Evolutionary conservation across 2,329 filamentous ascomycete genomes (phyloP), one percentile per base, ranked within the genome.

Genomic region (Nigrograna mackinnonii): DNA sequence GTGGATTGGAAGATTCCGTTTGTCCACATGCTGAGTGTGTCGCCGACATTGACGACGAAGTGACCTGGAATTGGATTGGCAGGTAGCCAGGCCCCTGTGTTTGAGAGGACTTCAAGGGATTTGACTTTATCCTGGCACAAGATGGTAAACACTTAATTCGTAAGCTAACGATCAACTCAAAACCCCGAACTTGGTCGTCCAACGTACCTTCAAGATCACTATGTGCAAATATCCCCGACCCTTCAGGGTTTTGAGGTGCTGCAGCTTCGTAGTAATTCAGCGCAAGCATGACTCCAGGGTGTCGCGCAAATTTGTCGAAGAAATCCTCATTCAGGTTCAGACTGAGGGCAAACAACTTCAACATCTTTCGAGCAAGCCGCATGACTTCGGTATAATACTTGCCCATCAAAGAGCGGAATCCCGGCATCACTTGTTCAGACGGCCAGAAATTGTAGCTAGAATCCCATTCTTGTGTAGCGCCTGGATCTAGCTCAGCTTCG

Each of bases 181-280:
- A n/a, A n/a, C n/a, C n/a, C n/a, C n/a, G n/a, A n/a, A n/a, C n/a
- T 20, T 67, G 63, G 37, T 52, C 58, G 1, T 73, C 69, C 9
- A 74, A 59, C 0, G 71, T 73, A 66, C 63, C 69, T 72, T 43
- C 64, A 69, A 72, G 72, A 41, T 73, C 70, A 2, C 69, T 64
- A 41, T 74, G 71, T 0, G 70, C 70, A 7, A 70, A 69, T 12
- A 73, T 63, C 2, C 70, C 69, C 4, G 69, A 66, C 35, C 68
- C 56, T 20, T 64, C 57, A 4, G 48, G 56, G 7, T 46, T 30
- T 40, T 67, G 64, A 0, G 68, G 67, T 5, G 72, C n/a, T n/a
- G n/a, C n/a, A n/a, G n/a, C n/a, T n/a, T n/a, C 71, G 46, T 73
- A 74, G 47, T 73, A 68, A 3, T n/a, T 72, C 57, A 6, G 64